These are phyloP conservation scores for Tuber indicum DNA, from an alignment of 495 filamentous ascomycete genomes.

Conservation along the genomic window DNA sequence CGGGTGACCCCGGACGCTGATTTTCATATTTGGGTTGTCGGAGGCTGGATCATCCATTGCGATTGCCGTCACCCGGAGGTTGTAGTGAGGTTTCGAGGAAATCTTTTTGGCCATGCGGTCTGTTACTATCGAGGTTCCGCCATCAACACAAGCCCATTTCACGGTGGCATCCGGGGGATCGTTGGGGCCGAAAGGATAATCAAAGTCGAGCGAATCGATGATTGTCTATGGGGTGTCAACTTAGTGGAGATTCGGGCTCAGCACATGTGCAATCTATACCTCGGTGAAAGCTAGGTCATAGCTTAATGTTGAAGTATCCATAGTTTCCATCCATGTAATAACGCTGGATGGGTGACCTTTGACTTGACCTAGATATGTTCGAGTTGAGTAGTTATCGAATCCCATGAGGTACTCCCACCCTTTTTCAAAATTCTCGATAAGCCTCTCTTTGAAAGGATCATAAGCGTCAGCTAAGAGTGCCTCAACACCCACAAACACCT, in stretches of 20 bases:
- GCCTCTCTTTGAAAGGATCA: not conserved
- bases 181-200: conserved; percentile 3
- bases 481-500: not conserved
- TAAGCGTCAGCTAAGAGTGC: conserved; percentile 4
- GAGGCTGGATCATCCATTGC: conserved; percentile 4
- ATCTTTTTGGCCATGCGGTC: conserved; percentile 24
- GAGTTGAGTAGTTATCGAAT: conserved; percentile 1
- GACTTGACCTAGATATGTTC: not conserved
- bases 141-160: conserved; percentile 18
- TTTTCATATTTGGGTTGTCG: not conserved
- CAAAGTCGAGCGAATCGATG: conserved; percentile 15
- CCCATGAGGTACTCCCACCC: conserved; percentile 5
- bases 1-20: conserved; percentile 10
- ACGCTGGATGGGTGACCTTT: conserved; percentile 3
- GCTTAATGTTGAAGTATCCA: conserved; percentile 3
- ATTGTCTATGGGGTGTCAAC: conserved; percentile 1
- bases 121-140: conserved; percentile 31
- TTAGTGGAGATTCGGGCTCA: not conserved
- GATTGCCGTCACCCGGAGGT: conserved; percentile 34
- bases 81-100: conserved; percentile 2
- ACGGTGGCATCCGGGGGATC: not conserved
- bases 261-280: not conserved
- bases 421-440: not conserved
- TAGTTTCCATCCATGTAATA: conserved; percentile 15
- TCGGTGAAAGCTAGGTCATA: conserved; percentile 8